Conservation (phyloP, 257 asterid species). For the Solanum lignicaule region DNA sequence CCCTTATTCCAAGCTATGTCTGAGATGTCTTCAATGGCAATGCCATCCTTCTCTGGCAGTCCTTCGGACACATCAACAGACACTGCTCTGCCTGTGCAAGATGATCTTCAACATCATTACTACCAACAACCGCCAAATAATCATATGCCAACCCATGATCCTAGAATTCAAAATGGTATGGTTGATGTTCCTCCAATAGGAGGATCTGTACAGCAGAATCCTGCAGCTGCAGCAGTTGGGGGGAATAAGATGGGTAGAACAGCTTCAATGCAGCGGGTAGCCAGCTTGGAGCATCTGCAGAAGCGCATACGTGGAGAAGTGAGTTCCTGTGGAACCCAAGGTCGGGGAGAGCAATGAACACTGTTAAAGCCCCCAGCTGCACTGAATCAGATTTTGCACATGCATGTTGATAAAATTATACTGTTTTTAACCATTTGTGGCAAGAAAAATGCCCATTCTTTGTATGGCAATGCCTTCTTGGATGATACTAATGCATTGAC, state of each 20-base stretch:
- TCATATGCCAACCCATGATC: slow-evolving; percentile 26
- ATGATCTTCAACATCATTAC: slow-evolving; percentile 40
- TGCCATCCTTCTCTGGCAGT: slow-evolving; percentile 47
- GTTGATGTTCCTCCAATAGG: slow-evolving; percentile 28
- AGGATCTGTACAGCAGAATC: slow-evolving; percentile 22
- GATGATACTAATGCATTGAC: background rate
- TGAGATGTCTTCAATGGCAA: slow-evolving; percentile 51
- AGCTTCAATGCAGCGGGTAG: slow-evolving; percentile 74
- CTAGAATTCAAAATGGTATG: slow-evolving; percentile 30
- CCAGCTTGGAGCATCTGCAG: slow-evolving; percentile 92
- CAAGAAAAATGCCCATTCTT: slow-evolving; percentile 1
- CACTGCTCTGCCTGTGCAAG: slow-evolving; percentile 58
- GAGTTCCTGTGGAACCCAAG: slow-evolving; percentile 25
- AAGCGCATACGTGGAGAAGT: slow-evolving; percentile 65
- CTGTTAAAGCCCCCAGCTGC: background rate
- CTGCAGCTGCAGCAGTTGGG: slow-evolving; percentile 17
- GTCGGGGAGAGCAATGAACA: slow-evolving; percentile 12
- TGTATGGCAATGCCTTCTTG: background rate
- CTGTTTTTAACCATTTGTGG: background rate
- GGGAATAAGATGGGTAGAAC: slow-evolving; percentile 43
- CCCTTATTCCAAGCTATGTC: slow-evolving; percentile 79
- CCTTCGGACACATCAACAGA: slow-evolving; percentile 63
- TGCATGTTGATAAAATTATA: background rate
- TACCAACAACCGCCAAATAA: slow-evolving; percentile 32
- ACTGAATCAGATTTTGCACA: background rate